Base-by-base conservation (phyloP, 306 rosid genomes). In the Calophaca sinica region DNA sequence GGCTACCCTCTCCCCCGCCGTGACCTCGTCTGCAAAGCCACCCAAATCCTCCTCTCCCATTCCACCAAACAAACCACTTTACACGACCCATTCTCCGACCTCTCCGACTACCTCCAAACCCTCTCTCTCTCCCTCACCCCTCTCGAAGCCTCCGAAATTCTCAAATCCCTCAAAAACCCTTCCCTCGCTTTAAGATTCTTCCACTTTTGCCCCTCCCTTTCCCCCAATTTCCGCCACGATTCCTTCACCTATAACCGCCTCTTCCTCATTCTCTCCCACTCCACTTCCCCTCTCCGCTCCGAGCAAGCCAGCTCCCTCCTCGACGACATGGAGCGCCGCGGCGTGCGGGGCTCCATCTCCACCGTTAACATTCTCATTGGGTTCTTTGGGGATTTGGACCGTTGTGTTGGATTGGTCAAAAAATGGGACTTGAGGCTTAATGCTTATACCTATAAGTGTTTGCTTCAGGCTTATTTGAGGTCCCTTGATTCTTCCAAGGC, bases 1-100 rank as follows among this genome's bases (percentile, higher is more conserved):
- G 98, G 98, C 33, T 90, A 91, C 79, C n/a, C 74, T 33, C 88
- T 94, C 39, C 97, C 96, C 28, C 98, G 97, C 12, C 91, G 82
- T 49, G 88, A 91, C 84, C 88, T 94, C 33, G 65, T 94, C 50
- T 94, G 97, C 79, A 86, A 87, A 68, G 96, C 87, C 79, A 80
- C 89, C 14, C 88, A 86, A 20, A 94, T 94, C 82, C 88, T 94
- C 80, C 94, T 89, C 89, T 35, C 75, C 32, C 78, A 78, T 50
- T 3, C 59, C 32, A 72, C 80, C 45, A 11, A 54, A 64, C 64
- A 12, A 70, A 73, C 11, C 70, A 72, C 8, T 71, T 55, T 14
- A 39, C 20, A 41, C 0, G 94, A 90, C 80, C 91, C 96, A 5
- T 90, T 94, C 87, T 83, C 89, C 29, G 96, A 94, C 82, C 92